Percentiles rank a stretch among this genome's conserved stretches.
Conservation (phyloP, 768 basidiomycete species). For the Phaffia tasmanica region DNA sequence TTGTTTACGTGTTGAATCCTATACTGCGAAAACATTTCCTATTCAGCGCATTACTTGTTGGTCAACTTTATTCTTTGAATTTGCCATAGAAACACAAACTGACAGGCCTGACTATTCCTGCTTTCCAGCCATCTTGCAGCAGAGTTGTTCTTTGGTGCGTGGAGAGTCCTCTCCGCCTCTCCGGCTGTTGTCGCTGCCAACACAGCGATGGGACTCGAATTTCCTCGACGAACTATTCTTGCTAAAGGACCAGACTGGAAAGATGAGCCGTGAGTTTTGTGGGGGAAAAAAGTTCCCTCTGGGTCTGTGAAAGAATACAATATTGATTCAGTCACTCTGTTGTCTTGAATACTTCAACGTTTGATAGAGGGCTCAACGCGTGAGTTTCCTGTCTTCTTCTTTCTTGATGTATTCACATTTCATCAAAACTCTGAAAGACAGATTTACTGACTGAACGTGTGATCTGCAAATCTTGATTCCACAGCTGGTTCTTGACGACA, state of each 20-base stretch:
- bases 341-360: neutral
- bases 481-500: constrained; percentile 25
- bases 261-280: constrained; percentile 18
- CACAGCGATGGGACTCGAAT: constrained; percentile 21
- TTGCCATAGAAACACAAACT: neutral
- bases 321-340: neutral
- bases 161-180: constrained; percentile 19
- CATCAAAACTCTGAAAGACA: neutral
- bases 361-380: constrained; percentile 17
- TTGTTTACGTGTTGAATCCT: neutral
- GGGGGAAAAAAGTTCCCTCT: too few species aligned
- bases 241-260: constrained; percentile 26
- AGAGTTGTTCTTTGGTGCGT: constrained; percentile 24
- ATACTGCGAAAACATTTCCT: too few species aligned
- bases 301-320: neutral
- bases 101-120: neutral
- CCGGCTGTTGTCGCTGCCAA: constrained; percentile 6
- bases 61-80: neutral
- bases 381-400: neutral
- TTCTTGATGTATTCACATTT: too few species aligned
- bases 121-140: constrained; percentile 22
- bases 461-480: neutral
- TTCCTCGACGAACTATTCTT: constrained; percentile 19
- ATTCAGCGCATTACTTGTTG: constrained; percentile 25
- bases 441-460: too few species aligned